Conservation (phyloP, 768 basidiomycete species). For the Leccinum subgranulosum region DNA sequence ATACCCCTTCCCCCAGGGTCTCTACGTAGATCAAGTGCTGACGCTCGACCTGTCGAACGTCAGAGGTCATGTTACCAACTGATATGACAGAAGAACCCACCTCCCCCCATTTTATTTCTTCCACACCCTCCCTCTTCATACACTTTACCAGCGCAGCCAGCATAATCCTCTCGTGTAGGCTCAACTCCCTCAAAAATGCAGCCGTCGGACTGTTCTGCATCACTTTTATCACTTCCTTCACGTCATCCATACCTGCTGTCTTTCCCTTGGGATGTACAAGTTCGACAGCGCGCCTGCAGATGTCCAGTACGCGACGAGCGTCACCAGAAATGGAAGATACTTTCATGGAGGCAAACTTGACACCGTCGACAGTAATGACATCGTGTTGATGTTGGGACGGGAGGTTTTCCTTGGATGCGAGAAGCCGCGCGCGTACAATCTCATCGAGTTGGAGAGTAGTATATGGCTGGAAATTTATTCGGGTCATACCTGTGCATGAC, state of each 20-base stretch:
- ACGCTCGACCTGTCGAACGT: slow-evolving; percentile 52
- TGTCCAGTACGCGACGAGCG: slow-evolving; percentile 88
- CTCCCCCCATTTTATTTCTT: slow-evolving; percentile 84
- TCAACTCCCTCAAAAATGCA: slow-evolving; percentile 75
- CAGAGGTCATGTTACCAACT: neutral
- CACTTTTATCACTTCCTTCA: slow-evolving; percentile 72
- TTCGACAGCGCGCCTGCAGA: slow-evolving; percentile 90
- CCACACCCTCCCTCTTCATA: slow-evolving; percentile 77
- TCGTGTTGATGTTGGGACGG: slow-evolving; percentile 43
- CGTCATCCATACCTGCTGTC: slow-evolving; percentile 65
- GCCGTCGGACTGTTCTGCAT: slow-evolving; percentile 93
- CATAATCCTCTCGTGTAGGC: slow-evolving; percentile 87
- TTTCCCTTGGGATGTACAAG: slow-evolving; percentile 51
- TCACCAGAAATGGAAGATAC: slow-evolving; percentile 86
- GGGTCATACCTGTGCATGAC: slow-evolving; percentile 64
- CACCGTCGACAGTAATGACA: slow-evolving; percentile 65
- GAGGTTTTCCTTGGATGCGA: slow-evolving; percentile 51
- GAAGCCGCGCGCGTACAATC: slow-evolving; percentile 83
- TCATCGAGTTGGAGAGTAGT: slow-evolving; percentile 70
- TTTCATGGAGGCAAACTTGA: slow-evolving; percentile 81
- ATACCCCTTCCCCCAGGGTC: slow-evolving; percentile 58
- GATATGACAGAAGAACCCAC: slow-evolving; percentile 38
- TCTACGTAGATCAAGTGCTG: slow-evolving; percentile 74
- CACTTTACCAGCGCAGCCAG: slow-evolving; percentile 81
- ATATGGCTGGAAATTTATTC: slow-evolving; percentile 93